Conservation (phyloP, 2,329 filamentous ascomycete genomes). For the Pseudogymnoascus sp. region DNA sequence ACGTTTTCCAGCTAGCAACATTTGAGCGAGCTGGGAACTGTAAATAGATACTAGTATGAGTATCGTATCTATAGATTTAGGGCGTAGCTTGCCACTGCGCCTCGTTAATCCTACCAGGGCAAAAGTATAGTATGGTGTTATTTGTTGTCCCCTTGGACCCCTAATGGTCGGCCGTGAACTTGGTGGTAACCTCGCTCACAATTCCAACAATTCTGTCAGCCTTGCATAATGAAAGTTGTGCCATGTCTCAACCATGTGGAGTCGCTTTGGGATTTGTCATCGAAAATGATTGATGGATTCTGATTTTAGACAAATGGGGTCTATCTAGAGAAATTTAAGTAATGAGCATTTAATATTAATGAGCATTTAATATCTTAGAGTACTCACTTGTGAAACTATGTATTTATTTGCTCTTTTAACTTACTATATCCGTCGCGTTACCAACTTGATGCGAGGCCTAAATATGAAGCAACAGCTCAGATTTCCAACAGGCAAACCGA, state of each 20-base stretch:
- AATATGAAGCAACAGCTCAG: neutral
- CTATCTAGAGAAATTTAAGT: no score
- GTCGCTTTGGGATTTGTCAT: neutral
- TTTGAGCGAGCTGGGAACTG: neutral
- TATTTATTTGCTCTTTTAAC: neutral
- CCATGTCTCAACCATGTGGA: neutral
- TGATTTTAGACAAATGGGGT: neutral
- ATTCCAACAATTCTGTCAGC: neutral
- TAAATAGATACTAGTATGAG: neutral
- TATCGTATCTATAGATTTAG: neutral
- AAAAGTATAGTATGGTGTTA: neutral
- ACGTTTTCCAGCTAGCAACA: neutral
- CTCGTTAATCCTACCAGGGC: neutral
- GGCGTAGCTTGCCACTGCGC: neutral
- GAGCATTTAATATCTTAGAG: no score
- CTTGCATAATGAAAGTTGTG: neutral
- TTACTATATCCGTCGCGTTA: neutral
- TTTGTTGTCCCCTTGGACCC: neutral
- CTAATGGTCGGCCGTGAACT: neutral
- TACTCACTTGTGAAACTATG: no score
- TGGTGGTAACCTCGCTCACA: neutral
- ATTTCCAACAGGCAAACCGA: neutral
- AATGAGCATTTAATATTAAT: no score
- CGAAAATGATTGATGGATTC: neutral
- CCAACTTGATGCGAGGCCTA: neutral